These are phyloP conservation scores for Rosa rugosa DNA, from an alignment of 306 rosid genomes.

Conservation along the genomic window DNA sequence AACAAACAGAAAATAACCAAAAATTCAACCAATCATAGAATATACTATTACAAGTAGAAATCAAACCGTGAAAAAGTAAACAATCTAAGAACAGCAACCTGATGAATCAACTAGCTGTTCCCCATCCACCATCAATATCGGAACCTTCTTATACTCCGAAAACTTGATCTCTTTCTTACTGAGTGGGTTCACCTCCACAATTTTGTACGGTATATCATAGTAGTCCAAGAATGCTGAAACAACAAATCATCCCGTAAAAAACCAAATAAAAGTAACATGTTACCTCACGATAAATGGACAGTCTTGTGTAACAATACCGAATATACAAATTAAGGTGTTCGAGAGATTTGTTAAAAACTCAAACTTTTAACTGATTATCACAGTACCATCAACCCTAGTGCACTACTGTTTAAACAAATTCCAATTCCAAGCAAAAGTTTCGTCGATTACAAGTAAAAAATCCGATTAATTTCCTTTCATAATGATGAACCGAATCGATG, in stretches of 20 bases:
- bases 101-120: conserved; percentile 94
- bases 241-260: conserved; percentile 27
- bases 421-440: not conserved
- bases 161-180: conserved; percentile 97
- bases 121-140: conserved; percentile 88
- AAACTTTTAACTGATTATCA: not conserved
- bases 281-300: not conserved
- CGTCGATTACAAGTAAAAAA: not conserved
- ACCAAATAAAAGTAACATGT: conserved; percentile 13
- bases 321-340: not conserved
- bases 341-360: not conserved
- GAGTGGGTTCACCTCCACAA: conserved; percentile 93
- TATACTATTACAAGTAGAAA: not conserved
- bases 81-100: conserved; percentile 46
- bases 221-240: conserved; percentile 89
- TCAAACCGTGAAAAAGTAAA: conserved; percentile 3
- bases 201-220: conserved; percentile 78
- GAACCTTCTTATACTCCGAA: conserved; percentile 96
- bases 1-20: not conserved
- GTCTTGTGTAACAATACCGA: not conserved
- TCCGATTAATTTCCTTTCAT: not conserved
- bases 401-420: not conserved
- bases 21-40: not conserved
- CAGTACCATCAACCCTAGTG: not conserved
- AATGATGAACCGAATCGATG: not conserved